Evolutionary conservation across 768 basidiomycete species (phyloP), one percentile per base, ranked within the genome.

Genomic region (Boletus edulis): DNA sequence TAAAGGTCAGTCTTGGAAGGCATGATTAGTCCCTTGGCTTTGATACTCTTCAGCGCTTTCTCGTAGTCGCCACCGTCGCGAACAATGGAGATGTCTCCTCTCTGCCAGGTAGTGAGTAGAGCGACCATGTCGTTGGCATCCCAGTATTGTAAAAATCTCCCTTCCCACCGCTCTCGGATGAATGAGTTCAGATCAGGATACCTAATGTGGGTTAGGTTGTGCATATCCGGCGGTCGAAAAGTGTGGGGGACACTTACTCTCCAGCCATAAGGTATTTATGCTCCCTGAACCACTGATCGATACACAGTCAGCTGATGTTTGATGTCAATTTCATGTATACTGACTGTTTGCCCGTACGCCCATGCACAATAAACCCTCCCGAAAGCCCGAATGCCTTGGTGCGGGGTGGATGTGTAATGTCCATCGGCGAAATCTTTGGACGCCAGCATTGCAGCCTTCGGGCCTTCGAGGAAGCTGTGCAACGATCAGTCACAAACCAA

Each of bases 1-100:
- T 82, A 84, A 38, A 85, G 65, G 58, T 84, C 83, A 2, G 82
- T 83, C 69, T 79, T 82, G 52, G 75, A 78, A 18, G 83, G 83
- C 80, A 84, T 83, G 34, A 84, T 78, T 37, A 84, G 62, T 1
- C 76, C 83, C 52, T 75, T 78, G 1, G 81, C 80, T 55, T 78
- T 77, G 63, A 84, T 80, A 15, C 61, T 63, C 12, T 64, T 64
- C 56, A 84, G 59, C 39, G 72, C 71, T 35, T 70, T 74, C 44
- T 65, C 70, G 29, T 81, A 72, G 59, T 82, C 71, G 2, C 78
- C 81, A 0, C 69, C 70, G 59, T 81, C 73, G 14, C 72, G 70
- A 18, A 82, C 60, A 32, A 66, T 63, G 7, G 82, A 80, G 17
- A 81, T 69, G 58, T 83, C 81, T n/a, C 80, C 82, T 1, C 63